Base-by-base conservation (phyloP, 2,329 filamentous ascomycete genomes). In the Sarocladium brachiariae region DNA sequence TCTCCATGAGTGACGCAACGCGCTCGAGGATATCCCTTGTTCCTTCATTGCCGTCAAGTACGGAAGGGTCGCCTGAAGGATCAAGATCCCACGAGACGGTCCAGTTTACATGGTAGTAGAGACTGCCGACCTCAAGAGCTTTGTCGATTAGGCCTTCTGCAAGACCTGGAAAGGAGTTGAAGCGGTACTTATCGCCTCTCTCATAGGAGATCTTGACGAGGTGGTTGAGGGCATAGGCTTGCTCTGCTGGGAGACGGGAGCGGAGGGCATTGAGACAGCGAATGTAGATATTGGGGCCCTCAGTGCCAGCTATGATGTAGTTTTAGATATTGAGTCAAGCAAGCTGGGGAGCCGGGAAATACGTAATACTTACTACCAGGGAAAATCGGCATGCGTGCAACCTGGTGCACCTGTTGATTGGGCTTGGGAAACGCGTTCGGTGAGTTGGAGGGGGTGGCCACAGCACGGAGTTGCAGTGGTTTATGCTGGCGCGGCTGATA, bases 181-280 rank as follows among this genome's bases (percentile, higher is more conserved):
- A 96, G 54, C 89, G 87, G 69, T 95, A 96, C 67, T 96, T 96
- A 64, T 97, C 93, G 41, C 92, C 92, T 38, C 91, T 81, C 66
- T 97, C 91, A 62, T 86, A 93, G 0, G 91, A 96, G 24, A 97
- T 96, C 64, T 96, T 95, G 53, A 97, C 90, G 3, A 97, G 72
- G 60, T 97, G 92, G 59, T 95, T 89, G 10, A 97, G 73, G 0
- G 90, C 92, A 68, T 95, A 97, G n/a, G 89, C 84, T 60, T 96
- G 87, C 63, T 99, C 92, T 11, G 84, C 78, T 3, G 79, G 78
- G 23, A 95, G 81, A 2, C 82, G 81, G 13, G 89, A 96, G 55
- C 87, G 86, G 23, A 99, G 72, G 4, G 91, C 85, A 58, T 91
- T 84, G 33, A 95, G 77, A 55, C 89, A 95, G 38, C 91, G 84